Percentiles rank a stretch among this genome's conserved stretches.
phyloP scores from a whole-genome alignment of 306 rosid genomes.

The Medicago arabica region DNA sequence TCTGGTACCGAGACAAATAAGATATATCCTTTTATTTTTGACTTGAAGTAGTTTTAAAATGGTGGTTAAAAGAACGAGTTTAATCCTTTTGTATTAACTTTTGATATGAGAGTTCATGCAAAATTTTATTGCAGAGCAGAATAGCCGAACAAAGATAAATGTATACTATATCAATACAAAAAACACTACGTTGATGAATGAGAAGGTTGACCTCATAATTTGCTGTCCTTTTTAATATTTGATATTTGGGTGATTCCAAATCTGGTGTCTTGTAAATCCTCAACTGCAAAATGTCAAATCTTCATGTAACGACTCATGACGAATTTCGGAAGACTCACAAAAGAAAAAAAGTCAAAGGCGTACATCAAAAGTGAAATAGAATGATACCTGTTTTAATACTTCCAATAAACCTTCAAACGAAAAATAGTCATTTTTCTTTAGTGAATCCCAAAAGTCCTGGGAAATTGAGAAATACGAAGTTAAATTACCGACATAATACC shows the following conservation, averaged over 20 bases:
- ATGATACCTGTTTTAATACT: conserved; percentile 76
- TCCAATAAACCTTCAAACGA: conserved; percentile 84
- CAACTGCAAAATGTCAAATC: conserved; percentile 57
- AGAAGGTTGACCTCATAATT: conserved; percentile 70
- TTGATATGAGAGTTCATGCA: neutral
- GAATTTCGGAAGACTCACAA: neutral
- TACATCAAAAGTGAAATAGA: conserved; percentile 1
- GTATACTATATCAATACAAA: neutral
- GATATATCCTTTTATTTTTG: neutral
- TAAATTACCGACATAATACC: conserved; percentile 8
- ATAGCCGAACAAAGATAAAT: neutral
- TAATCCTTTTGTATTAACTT: neutral
- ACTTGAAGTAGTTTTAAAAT: neutral
- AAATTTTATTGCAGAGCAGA: neutral
- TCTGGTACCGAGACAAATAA: neutral
- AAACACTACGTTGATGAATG: neutral
- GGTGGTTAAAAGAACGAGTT: neutral
- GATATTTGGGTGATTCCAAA: conserved; percentile 85
- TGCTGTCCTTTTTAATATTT: conserved; percentile 69
- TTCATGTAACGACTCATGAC: conserved; percentile 26
- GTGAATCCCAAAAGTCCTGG: conserved; percentile 93
- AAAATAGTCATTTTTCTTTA: conserved; percentile 77
- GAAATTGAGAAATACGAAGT: conserved; percentile 28
- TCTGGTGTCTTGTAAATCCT: conserved; percentile 86
- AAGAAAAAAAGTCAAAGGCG: neutral